These are phyloP conservation scores for Orbilia ellipsospora DNA, from an alignment of 2,329 filamentous ascomycete genomes.

Conservation along the genomic window DNA sequence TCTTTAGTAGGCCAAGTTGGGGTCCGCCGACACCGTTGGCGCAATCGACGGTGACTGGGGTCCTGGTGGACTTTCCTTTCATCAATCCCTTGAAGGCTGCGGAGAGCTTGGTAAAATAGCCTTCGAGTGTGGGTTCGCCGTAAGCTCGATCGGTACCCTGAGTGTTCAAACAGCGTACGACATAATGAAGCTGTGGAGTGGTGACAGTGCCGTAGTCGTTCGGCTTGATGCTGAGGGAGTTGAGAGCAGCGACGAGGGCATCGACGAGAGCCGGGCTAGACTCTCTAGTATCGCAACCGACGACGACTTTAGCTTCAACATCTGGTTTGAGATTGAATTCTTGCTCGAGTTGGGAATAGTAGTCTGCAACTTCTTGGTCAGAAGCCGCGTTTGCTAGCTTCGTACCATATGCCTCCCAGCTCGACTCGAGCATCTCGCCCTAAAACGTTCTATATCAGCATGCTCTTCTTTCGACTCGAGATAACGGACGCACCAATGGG, in stretches of 20 bases:
- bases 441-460: constrained; percentile 60
- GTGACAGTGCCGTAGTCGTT: constrained; percentile 91
- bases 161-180: constrained; percentile 94
- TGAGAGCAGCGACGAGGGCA: constrained; percentile 81
- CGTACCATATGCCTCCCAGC: constrained; percentile 92
- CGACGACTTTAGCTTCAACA: constrained; percentile 78
- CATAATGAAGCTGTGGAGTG: constrained; percentile 97
- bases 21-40: constrained; percentile 96
- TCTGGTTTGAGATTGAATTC: constrained; percentile 79
- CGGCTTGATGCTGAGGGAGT: constrained; percentile 77
- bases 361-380: constrained; percentile 78
- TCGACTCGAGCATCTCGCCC: constrained; percentile 93
- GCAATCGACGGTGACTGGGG: constrained; percentile 86
- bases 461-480: neutral
- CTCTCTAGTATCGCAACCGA: constrained; percentile 90
- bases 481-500: constrained; percentile 72
- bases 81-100: constrained; percentile 86
- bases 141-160: constrained; percentile 87
- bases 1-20: constrained; percentile 86
- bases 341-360: constrained; percentile 79
- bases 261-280: constrained; percentile 85
- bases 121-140: constrained; percentile 85
- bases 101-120: constrained; percentile 93
- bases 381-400: constrained; percentile 84
- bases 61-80: constrained; percentile 72